Base-by-base conservation (phyloP, 345 rosid genomes). In the Eucalyptus cloeziana region DNA sequence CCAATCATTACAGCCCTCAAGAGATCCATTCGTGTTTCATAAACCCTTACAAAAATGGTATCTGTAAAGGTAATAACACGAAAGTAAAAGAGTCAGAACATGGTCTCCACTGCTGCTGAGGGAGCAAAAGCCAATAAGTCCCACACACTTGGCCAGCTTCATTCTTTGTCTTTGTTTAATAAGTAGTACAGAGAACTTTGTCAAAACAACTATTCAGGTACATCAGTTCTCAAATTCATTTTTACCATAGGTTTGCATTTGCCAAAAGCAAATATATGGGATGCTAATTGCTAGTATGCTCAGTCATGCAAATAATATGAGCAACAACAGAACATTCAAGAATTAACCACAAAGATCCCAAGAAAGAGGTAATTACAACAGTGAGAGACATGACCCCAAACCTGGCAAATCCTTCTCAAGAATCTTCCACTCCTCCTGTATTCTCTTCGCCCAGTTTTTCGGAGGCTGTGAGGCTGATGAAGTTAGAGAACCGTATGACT, bases 321-420 rank as follows among this genome's bases (percentile, higher is more conserved):
- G 15, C 47, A 76, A 37, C 83, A 76, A 7, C 76, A 76, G 83
- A 76, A 76, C 83, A 76, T 21, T 40, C 15, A 76, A 19, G 83
- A 76, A 76, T 15, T 25, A 86, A 87, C 30, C 86, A 52, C 40
- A 54, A 6, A 90, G 49, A 88, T 27, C 80, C 24, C 58, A 51
- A 16, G 86, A 51, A 71, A 37, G 25, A 22, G 33, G 31, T 44
- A 49, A 47, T 15, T 25, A 88, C 58, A 37, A 87, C 33, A 85
- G 37, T 27, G 47, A 89, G 33, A 86, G 83, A 47, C 89, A 71
- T 76, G 64, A 54, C 49, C 45, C 90, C 88, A 54, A 81, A 96
- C 99, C 99, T 58, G 99, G 99, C 94, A 97, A 94, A 92, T 96
- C 98, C 87, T 96, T 94, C 92, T 95, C 96, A 87, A 96, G 94